Percentiles rank a stretch among this genome's conserved stretches.
Evolutionary conservation across 2,329 filamentous ascomycete genomes (phyloP).

Genomic region (Tolypocladium cylindrosporum): DNA sequence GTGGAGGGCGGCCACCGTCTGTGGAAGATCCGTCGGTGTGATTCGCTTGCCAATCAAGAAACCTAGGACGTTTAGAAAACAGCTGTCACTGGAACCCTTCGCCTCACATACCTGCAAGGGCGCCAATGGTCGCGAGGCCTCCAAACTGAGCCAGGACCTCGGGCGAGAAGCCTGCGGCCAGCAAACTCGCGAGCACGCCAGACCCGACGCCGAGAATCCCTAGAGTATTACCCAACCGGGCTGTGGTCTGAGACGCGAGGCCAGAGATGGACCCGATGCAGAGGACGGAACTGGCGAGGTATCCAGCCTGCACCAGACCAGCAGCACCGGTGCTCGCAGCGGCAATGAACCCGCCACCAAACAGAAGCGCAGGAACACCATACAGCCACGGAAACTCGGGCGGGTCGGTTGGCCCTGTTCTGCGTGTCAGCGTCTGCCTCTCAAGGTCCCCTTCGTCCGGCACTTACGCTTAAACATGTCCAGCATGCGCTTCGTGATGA

Average conservation of each 20-base stretch:
- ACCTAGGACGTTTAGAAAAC: constrained; percentile 28
- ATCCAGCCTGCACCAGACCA: constrained; percentile 78
- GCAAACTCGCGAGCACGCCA: constrained; percentile 72
- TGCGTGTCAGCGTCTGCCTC: constrained; percentile 6
- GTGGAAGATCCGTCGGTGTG: constrained; percentile 77
- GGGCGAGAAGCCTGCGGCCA: constrained; percentile 69
- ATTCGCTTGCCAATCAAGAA: constrained; percentile 76
- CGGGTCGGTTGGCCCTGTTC: constrained; percentile 63
- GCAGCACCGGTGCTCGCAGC: constrained; percentile 74
- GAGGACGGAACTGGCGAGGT: constrained; percentile 72
- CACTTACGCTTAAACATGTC: constrained; percentile 72
- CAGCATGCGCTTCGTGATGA: constrained; percentile 87
- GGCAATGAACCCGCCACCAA: constrained; percentile 71
- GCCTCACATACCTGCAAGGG: constrained; percentile 41
- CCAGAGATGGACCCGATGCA: constrained; percentile 80
- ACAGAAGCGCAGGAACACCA: constrained; percentile 64
- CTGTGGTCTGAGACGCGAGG: constrained; percentile 72
- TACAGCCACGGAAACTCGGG: constrained; percentile 86
- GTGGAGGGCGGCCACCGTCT: constrained; percentile 82
- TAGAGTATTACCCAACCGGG: constrained; percentile 74
- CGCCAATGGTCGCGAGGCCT: constrained; percentile 63
- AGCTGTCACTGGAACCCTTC: too few species aligned
- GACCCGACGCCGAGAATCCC: constrained; percentile 78
- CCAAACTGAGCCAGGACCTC: constrained; percentile 74
- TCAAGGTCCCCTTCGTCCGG: too few species aligned